These are phyloP conservation scores for Fremontodendron californicum DNA, from an alignment of 345 rosid species.

Conservation along the genomic window DNA sequence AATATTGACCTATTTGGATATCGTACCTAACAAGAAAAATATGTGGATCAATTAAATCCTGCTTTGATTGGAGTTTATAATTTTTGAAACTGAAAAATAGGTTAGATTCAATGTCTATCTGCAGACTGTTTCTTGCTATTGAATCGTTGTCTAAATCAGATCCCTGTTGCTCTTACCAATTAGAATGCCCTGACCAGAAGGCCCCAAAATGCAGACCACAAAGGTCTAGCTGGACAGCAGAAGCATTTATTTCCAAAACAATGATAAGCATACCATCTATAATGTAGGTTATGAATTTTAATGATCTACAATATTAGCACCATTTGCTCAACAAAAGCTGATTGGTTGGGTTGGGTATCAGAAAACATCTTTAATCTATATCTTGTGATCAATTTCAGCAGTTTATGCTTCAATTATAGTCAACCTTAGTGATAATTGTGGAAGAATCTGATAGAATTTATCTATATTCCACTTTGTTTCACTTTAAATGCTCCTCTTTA, in stretches of 20 bases:
- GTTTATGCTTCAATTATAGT: not conserved
- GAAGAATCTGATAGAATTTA: not conserved
- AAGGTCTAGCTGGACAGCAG: not conserved
- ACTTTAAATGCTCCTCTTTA: too few species aligned
- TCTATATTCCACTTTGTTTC: not conserved
- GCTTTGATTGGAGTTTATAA: not conserved
- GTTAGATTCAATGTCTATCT: not conserved
- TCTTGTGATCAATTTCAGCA: too few species aligned
- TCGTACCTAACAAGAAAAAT: not conserved
- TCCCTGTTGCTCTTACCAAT: not conserved
- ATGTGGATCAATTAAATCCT: not conserved
- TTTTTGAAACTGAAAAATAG: not conserved
- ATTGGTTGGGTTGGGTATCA: not conserved
- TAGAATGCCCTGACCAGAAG: not conserved
- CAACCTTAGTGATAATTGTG: not conserved
- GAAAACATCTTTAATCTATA: not conserved
- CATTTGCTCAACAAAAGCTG: not conserved
- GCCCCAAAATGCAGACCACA: not conserved
- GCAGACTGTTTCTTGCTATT: not conserved
- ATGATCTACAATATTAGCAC: not conserved
- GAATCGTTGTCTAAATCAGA: not conserved
- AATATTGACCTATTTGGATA: too few species aligned
- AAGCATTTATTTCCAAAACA: not conserved
- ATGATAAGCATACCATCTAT: not conserved
- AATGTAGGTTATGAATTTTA: not conserved